These are phyloP conservation scores for Dioscorea cayenensis DNA, from an alignment of 116 monocot species.

Conservation along the genomic window DNA sequence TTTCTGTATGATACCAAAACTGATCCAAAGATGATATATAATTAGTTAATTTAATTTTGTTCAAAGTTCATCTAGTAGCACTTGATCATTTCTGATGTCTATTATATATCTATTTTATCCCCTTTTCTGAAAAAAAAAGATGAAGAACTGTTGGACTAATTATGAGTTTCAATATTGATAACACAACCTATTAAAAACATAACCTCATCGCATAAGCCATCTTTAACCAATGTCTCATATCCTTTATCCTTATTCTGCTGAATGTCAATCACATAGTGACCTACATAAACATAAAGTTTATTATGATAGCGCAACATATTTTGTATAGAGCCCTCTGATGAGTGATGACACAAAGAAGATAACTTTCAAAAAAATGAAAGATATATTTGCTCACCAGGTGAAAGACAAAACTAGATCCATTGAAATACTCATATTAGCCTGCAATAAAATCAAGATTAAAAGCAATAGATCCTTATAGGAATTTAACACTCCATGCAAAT, in stretches of 20 bases:
- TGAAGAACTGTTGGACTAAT: neutral
- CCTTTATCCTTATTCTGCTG: slow-evolving; percentile 77
- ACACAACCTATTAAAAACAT: neutral
- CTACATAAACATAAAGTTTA: slow-evolving; percentile 19
- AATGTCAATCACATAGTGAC: slow-evolving; percentile 81
- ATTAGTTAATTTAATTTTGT: too few relatives aligned
- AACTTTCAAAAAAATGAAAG: neutral
- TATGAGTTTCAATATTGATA: neutral
- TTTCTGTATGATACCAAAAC: too few relatives aligned
- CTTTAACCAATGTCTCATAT: slow-evolving; percentile 91
- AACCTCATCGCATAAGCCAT: slow-evolving; percentile 93
- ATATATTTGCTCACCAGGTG: slow-evolving; percentile 55
- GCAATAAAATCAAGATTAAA: slow-evolving; percentile 10
- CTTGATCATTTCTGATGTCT: too few relatives aligned
- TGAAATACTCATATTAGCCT: slow-evolving; percentile 77
- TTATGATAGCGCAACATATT: neutral
- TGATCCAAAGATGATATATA: too few relatives aligned
- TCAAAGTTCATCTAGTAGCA: too few relatives aligned
- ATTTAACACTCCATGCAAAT: neutral
- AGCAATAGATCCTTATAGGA: neutral
- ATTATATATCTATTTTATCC: slow-evolving; percentile 18
- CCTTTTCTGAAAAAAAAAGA: slow-evolving; percentile 26
- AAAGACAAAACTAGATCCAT: slow-evolving; percentile 72
- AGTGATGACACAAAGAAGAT: neutral
- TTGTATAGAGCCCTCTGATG: too few relatives aligned